Percentiles rank a stretch among this genome's conserved stretches.
These are phyloP conservation scores for Trichoderma endophyticum DNA, from an alignment of 2,329 filamentous ascomycete genomes.

Conservation along the genomic window DNA sequence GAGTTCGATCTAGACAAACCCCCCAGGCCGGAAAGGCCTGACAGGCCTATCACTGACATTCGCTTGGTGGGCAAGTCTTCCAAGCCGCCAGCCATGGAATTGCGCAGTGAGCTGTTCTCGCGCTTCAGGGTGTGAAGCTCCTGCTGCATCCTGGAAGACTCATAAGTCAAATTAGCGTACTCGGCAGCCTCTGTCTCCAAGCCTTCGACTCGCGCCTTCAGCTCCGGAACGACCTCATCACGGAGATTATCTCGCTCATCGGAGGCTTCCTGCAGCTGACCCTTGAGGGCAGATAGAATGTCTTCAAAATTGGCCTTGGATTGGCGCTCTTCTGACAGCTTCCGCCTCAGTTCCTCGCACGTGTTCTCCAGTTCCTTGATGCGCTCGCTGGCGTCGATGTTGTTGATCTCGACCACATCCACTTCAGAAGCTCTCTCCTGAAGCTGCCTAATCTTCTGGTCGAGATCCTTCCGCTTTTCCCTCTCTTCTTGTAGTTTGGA, in stretches of 20 bases:
- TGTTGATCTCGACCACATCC: conserved; percentile 53
- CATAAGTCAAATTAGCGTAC: conserved; percentile 70
- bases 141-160: conserved; percentile 81
- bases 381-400: conserved; percentile 55
- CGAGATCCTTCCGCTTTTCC: conserved; percentile 68
- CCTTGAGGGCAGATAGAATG: conserved; percentile 76
- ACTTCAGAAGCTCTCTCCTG: conserved; percentile 72
- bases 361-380: conserved; percentile 75
- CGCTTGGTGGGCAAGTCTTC: conserved; percentile 21
- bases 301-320: conserved; percentile 94
- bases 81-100: conserved; percentile 28
- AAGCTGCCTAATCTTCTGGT: conserved; percentile 78
- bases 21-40: background rate
- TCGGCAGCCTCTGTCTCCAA: conserved; percentile 72
- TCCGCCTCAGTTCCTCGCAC: conserved; percentile 78
- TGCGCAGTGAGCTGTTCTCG: conserved; percentile 61
- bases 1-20: conserved; percentile 66
- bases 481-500: conserved; percentile 87
- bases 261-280: conserved; percentile 75
- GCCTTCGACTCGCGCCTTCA: conserved; percentile 72
- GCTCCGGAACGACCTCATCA: conserved; percentile 79
- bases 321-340: conserved; percentile 78
- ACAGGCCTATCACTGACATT: conserved; percentile 32
- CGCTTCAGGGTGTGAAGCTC: conserved; percentile 69
- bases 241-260: conserved; percentile 90